Evolutionary conservation across 805 yeast genomes (phyloP), one percentile per base, ranked within the genome.

Genomic region (Candida khao-thaluensis): DNA sequence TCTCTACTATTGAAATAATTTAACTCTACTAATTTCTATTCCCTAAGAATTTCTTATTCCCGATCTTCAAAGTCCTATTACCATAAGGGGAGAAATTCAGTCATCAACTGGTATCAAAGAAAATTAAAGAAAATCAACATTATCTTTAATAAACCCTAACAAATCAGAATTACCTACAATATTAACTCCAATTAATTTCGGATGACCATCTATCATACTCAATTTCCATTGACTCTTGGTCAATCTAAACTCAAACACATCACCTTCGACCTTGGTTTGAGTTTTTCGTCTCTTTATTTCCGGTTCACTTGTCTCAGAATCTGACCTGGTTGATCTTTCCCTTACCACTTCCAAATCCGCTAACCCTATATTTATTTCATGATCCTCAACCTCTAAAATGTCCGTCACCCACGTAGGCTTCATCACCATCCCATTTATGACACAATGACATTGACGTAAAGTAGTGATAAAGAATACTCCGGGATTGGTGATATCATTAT

Each of bases 201-300:
- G 43, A 17, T 45, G 47, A 14, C 51, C 50, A 4, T 55, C 57
- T 3, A 46, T 11, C 7, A 31, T 9, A 17, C 42, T 35, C 8
- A 47, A 15, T 14, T 41, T 47, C 78, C 78, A 76, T 41, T 70
- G 65, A 2, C 77, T 67, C 42, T 60, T 63, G 10, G 59, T 43
- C 5, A 77, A 29, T 37, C 62, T 63, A 31, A 76, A 58, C 39
- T 70, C 73, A n/a, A 75, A 62, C 2, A 69, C 54, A 29, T 67
- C 72, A 3, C 72, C 72, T 24, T 33, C 32, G 7, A 47, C 24
- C n/a, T 32, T 17, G 2, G 12, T 7, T 2, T 30, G 30, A 8
- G 30, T 7, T 35, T 37, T 48, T 38, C 50, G 35, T 31, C 46
- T 50, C 30, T 47, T 52, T 7, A 4, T 11, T 5, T 20, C 26